Conservation (phyloP, 495 filamentous ascomycete species). For the Viridothelium virens region DNA sequence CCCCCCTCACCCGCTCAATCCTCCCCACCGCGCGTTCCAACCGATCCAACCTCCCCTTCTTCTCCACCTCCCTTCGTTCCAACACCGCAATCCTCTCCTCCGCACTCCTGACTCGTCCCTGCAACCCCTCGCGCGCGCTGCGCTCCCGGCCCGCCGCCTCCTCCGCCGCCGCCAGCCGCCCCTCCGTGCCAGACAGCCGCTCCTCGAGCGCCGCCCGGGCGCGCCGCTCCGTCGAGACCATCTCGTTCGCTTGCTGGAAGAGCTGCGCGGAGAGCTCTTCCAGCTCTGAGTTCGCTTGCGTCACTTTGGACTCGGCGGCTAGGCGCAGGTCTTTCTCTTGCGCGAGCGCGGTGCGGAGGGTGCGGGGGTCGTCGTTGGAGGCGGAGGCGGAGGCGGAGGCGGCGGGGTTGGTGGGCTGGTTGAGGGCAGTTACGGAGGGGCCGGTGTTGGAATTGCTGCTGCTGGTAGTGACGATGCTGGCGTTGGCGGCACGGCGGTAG, state of each 20-base stretch:
- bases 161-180: slow-evolving; percentile 35
- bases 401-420: slow-evolving; percentile 10
- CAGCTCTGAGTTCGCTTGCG: slow-evolving; percentile 66
- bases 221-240: slow-evolving; percentile 85
- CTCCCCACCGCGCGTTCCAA: slow-evolving; percentile 34
- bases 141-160: slow-evolving; percentile 81
- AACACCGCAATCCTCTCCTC: slow-evolving; percentile 36
- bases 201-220: slow-evolving; percentile 73
- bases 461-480: slow-evolving; percentile 12
- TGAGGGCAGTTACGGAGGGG: slow-evolving; percentile 14
- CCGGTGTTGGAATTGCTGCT: slow-evolving; percentile 14
- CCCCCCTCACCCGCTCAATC: slow-evolving; percentile 60
- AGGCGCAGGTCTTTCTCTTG: slow-evolving; percentile 44
- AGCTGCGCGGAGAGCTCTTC: slow-evolving; percentile 81
- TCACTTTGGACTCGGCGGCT: slow-evolving; percentile 65
- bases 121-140: slow-evolving; percentile 66
- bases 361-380: slow-evolving; percentile 1
- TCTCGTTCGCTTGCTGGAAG: slow-evolving; percentile 93
- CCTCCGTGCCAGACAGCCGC: slow-evolving; percentile 41
- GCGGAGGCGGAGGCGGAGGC: slow-evolving; percentile 14
- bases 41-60: slow-evolving; percentile 62
- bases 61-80: slow-evolving; percentile 68
- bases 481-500: slow-evolving; percentile 12
- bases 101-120: slow-evolving; percentile 48
- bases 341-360: slow-evolving; percentile 13